These are phyloP conservation scores for Penicillium cataractarum DNA, from an alignment of 495 filamentous ascomycete species.

Conservation along the genomic window DNA sequence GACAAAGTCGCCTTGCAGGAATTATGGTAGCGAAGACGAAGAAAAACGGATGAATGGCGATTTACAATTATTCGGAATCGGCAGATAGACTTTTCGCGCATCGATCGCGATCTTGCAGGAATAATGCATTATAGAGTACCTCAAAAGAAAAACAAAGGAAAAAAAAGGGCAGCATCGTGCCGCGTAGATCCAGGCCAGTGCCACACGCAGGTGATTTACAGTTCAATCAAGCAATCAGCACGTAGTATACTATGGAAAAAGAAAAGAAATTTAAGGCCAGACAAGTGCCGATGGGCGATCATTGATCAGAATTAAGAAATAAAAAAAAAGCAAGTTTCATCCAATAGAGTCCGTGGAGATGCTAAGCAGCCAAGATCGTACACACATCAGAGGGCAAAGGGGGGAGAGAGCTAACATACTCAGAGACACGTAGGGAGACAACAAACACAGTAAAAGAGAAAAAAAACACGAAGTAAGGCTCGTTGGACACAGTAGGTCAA, in stretches of 20 bases:
- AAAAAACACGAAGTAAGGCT: slow-evolving; percentile 10
- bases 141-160: background rate
- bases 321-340: slow-evolving; percentile 16
- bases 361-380: slow-evolving; percentile 35
- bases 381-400: slow-evolving; percentile 30
- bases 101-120: slow-evolving; percentile 6
- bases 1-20: background rate
- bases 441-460: background rate
- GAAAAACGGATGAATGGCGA: background rate
- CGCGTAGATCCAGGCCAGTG: slow-evolving; percentile 11
- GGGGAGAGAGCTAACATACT: slow-evolving; percentile 21
- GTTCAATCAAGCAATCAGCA: slow-evolving; percentile 6
- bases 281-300: background rate
- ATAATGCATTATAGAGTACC: background rate
- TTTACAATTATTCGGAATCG: background rate
- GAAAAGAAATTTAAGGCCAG: background rate
- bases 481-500: slow-evolving; percentile 14
- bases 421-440: slow-evolving; percentile 18
- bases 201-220: slow-evolving; percentile 17
- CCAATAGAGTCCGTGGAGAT: slow-evolving; percentile 29
- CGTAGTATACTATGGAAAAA: background rate
- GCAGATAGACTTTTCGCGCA: background rate
- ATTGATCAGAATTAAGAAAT: slow-evolving; percentile 3
- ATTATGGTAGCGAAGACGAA: background rate
- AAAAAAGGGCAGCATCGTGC: slow-evolving; percentile 5